These are phyloP conservation scores for Colletotrichum graminicola DNA, from an alignment of 2,329 filamentous ascomycete genomes.

Conservation along the genomic window DNA sequence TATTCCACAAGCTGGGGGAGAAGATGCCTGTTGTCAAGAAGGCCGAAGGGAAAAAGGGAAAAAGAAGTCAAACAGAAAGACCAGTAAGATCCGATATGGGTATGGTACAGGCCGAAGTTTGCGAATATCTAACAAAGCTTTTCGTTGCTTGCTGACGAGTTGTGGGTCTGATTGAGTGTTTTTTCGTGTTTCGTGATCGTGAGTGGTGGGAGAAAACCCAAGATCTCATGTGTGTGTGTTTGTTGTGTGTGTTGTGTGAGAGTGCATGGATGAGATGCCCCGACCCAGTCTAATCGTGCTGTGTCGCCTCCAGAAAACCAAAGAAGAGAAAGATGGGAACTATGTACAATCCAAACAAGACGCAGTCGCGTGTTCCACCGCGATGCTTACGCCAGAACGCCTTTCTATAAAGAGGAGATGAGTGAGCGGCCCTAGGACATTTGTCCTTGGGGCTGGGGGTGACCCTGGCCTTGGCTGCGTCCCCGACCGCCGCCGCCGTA, in stretches of 20 bases:
- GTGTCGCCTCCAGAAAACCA: constrained; percentile 26
- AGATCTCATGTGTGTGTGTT: constrained; percentile 2
- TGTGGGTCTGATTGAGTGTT: constrained; percentile 33
- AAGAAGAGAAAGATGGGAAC: constrained; percentile 31
- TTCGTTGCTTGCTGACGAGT: constrained; percentile 34
- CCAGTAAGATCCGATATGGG: constrained; percentile 38
- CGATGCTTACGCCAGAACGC: constrained; percentile 39
- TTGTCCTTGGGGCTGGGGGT: constrained; percentile 44
- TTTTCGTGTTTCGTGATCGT: constrained; percentile 40
- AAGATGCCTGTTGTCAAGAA: constrained; percentile 39
- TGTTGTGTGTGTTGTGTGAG: not conserved
- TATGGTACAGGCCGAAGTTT: constrained; percentile 42
- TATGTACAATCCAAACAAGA: constrained; percentile 45
- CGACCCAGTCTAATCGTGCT: constrained; percentile 42
- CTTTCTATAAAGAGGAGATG: constrained; percentile 42
- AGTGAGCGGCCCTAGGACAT: constrained; percentile 47
- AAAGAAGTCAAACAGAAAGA: constrained; percentile 42
- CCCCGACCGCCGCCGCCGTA: constrained; percentile 31
- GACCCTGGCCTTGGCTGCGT: constrained; percentile 43
- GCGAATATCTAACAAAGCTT: constrained; percentile 42
- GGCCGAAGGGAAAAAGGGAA: constrained; percentile 35
- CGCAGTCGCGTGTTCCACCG: constrained; percentile 33
- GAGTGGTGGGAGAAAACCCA: constrained; percentile 23
- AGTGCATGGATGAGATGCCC: constrained; percentile 33
- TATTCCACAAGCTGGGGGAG: constrained; percentile 26